Percentiles rank a stretch among this genome's conserved stretches.
Conservation (phyloP, 768 basidiomycete species). For the Leucocoprinus birnbaumii region DNA sequence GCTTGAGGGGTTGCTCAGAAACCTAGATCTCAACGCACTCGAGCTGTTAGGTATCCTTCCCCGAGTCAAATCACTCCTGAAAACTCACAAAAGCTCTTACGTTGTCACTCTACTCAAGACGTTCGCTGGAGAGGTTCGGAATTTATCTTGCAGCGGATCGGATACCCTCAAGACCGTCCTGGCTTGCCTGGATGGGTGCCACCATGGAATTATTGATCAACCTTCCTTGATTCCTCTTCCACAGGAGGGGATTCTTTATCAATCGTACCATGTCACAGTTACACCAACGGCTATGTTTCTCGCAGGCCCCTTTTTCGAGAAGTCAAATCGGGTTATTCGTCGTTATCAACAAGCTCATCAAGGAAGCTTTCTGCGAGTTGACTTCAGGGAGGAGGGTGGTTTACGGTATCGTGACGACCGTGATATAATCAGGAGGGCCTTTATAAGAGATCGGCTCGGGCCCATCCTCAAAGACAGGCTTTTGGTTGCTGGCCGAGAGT, state of each 20-base stretch:
- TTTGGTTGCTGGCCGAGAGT: conserved; percentile 47
- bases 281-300: conserved; percentile 54
- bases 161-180: conserved; percentile 17
- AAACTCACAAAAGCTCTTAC: conserved; percentile 28
- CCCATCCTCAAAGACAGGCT: conserved; percentile 41
- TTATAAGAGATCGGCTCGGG: conserved; percentile 46
- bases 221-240: conserved; percentile 19
- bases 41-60: conserved; percentile 45
- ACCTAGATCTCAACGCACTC: conserved; percentile 37
- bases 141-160: conserved; percentile 20
- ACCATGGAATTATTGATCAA: conserved; percentile 20
- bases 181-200: conserved; percentile 27
- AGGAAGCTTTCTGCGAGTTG: conserved; percentile 59
- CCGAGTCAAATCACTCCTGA: conserved; percentile 25
- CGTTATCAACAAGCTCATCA: conserved; percentile 40
- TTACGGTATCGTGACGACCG: conserved; percentile 53
- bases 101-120: conserved; percentile 39
- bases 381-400: conserved; percentile 56
- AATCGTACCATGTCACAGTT: conserved; percentile 29
- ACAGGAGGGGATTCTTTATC: conserved; percentile 24
- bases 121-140: conserved; percentile 22
- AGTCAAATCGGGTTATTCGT: conserved; percentile 61
- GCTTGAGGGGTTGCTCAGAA: conserved; percentile 40
- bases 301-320: conserved; percentile 54
- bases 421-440: conserved; percentile 49